Evolutionary conservation across 2,329 filamentous ascomycete genomes (phyloP).

Genomic region (Hypoxylon sp.): DNA sequence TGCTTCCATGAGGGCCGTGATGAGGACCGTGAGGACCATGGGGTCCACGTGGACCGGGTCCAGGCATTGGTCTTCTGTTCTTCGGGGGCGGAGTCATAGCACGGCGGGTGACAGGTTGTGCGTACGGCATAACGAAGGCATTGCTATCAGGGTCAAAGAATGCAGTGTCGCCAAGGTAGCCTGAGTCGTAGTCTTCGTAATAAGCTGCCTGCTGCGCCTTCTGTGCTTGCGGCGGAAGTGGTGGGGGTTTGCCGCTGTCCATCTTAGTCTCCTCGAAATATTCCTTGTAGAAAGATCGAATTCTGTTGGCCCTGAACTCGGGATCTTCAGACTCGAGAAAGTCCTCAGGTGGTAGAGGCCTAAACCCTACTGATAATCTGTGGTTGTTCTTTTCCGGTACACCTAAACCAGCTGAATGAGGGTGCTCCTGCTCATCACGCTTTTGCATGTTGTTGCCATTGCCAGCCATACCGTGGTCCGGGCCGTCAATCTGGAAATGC

Average conservation of each 20-base stretch:
- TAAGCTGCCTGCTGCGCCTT: conserved; percentile 62
- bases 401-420: conserved; percentile 60
- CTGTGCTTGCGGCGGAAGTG: conserved; percentile 44
- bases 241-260: conserved; percentile 46
- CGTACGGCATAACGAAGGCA: conserved; percentile 84
- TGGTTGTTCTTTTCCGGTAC: conserved; percentile 70
- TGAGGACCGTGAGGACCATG: conserved; percentile 44
- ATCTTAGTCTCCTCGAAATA: conserved; percentile 86
- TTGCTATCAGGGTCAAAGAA: conserved; percentile 78
- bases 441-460: conserved; percentile 46
- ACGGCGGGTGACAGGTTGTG: conserved; percentile 86
- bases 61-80: conserved; percentile 55
- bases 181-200: conserved; percentile 82
- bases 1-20: conserved; percentile 50
- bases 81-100: conserved; percentile 94
- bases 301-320: conserved; percentile 94
- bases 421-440: conserved; percentile 48
- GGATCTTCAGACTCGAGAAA: conserved; percentile 86
- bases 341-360: conserved; percentile 90
- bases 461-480: conserved; percentile 51
- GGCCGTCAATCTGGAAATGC: conserved; percentile 48
- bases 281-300: conserved; percentile 99
- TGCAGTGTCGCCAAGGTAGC: conserved; percentile 77
- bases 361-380: conserved; percentile 79
- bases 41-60: conserved; percentile 51